Evolutionary conservation across 1,284 basidiomycete species (phyloP).

Genomic region (Ceratobasidium papillatum): DNA sequence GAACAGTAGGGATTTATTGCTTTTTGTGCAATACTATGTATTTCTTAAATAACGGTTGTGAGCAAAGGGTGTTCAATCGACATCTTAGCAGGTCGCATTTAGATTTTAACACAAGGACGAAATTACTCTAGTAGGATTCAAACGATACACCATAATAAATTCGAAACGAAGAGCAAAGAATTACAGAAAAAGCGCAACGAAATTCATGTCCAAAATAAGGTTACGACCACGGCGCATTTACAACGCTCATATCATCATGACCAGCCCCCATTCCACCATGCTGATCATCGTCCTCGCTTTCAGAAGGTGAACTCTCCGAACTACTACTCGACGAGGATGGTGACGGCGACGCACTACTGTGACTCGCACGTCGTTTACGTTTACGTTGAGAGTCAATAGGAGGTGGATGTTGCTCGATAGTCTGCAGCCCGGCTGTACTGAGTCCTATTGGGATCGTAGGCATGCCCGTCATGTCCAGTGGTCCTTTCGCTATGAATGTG

Average conservation of each 20-base stretch:
- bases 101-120: neutral
- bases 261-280: conserved; percentile 23
- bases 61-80: neutral
- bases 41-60: neutral
- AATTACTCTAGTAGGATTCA: neutral
- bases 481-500: neutral
- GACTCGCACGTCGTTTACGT: conserved; percentile 29
- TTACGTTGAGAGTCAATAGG: neutral
- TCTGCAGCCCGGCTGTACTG: conserved; percentile 17
- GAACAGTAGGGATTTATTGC: conserved; percentile 23
- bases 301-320: conserved; percentile 35
- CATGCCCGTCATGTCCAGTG: conserved; percentile 10
- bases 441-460: conserved; percentile 9
- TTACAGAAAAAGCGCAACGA: conserved; percentile 16
- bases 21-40: neutral
- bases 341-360: conserved; percentile 31
- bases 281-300: conserved; percentile 37
- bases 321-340: conserved; percentile 38
- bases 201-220: conserved; percentile 3
- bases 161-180: neutral
- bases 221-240: conserved; percentile 26
- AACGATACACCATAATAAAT: neutral
- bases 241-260: conserved; percentile 14
- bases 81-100: neutral
- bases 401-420: conserved; percentile 21